These are phyloP conservation scores for Aspergillus ibericus DNA, from an alignment of 2,329 filamentous ascomycete species.

Conservation along the genomic window DNA sequence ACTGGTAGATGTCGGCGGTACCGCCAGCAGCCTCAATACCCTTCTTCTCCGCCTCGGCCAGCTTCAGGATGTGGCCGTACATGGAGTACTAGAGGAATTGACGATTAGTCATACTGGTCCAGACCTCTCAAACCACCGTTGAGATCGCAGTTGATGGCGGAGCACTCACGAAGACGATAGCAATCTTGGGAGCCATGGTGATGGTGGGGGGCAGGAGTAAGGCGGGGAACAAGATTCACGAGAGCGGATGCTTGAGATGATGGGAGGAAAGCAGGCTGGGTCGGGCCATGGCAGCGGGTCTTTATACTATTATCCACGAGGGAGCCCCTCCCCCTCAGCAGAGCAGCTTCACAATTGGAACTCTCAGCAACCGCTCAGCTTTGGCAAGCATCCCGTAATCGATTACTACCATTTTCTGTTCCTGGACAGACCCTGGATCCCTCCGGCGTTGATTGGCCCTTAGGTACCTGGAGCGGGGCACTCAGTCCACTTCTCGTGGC, in stretches of 20 bases:
- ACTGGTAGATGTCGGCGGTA: constrained; percentile 78
- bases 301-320: constrained; percentile 3
- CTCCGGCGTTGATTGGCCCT: not conserved
- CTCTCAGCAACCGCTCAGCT: not conserved
- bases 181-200: constrained; percentile 85
- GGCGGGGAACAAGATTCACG: not conserved
- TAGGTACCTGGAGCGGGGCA: not conserved
- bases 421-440: not conserved
- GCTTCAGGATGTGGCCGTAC: constrained; percentile 83
- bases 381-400: constrained; percentile 11
- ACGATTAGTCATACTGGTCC: constrained; percentile 7
- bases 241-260: not conserved
- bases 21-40: constrained; percentile 89
- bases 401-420: not conserved
- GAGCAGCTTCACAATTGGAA: not conserved
- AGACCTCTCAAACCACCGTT: no score
- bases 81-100: constrained; percentile 70
- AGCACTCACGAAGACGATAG: constrained; percentile 78
- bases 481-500: no score
- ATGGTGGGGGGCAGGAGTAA: constrained; percentile 15
- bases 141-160: constrained; percentile 6
- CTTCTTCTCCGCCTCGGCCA: constrained; percentile 87
- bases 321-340: not conserved
- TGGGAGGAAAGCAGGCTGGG: not conserved
- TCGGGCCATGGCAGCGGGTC: not conserved